Percentiles rank a stretch among this genome's conserved stretches.
phyloP scores from a whole-genome alignment of 768 basidiomycete species.

The Chalciporus sphaerocephalus region DNA sequence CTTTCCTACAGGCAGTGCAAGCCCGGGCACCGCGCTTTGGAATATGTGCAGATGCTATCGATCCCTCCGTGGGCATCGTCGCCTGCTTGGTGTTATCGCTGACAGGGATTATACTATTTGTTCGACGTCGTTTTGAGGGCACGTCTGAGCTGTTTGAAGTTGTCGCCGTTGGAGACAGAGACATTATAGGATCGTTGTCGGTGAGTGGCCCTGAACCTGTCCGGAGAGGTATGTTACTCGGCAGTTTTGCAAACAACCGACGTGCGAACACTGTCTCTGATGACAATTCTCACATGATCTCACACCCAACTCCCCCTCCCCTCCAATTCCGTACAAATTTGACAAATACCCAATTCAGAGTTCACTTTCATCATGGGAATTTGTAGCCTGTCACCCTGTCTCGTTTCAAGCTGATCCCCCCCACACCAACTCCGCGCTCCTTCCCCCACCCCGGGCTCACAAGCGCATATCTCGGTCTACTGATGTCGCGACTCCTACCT shows the following conservation, averaged over 20 bases:
- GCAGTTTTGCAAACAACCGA: slow-evolving; percentile 12
- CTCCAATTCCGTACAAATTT: background rate
- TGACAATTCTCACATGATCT: background rate
- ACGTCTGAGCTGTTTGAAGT: slow-evolving; percentile 52
- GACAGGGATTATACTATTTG: slow-evolving; percentile 29
- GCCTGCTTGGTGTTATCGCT: slow-evolving; percentile 14
- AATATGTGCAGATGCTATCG: slow-evolving; percentile 51
- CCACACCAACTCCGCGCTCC: background rate
- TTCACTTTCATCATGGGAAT: background rate
- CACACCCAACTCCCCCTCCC: background rate
- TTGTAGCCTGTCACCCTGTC: background rate
- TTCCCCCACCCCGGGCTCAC: background rate
- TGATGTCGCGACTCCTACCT: too few species aligned
- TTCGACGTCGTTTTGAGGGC: slow-evolving; percentile 56
- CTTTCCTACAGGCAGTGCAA: slow-evolving; percentile 85
- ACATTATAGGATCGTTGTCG: slow-evolving; percentile 43
- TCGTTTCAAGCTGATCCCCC: too few species aligned
- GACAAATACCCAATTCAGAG: background rate
- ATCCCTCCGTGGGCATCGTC: slow-evolving; percentile 34
- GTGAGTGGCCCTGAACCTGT: slow-evolving; percentile 1
- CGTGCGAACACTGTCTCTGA: slow-evolving; percentile 11
- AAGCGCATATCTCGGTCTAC: background rate
- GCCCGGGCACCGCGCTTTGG: slow-evolving; percentile 88
- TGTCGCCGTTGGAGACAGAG: slow-evolving; percentile 59
- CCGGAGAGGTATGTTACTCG: slow-evolving; percentile 3